phyloP scores from a whole-genome alignment of 352 stramenopile genomes.

The Globisporangium yorkense region DNA sequence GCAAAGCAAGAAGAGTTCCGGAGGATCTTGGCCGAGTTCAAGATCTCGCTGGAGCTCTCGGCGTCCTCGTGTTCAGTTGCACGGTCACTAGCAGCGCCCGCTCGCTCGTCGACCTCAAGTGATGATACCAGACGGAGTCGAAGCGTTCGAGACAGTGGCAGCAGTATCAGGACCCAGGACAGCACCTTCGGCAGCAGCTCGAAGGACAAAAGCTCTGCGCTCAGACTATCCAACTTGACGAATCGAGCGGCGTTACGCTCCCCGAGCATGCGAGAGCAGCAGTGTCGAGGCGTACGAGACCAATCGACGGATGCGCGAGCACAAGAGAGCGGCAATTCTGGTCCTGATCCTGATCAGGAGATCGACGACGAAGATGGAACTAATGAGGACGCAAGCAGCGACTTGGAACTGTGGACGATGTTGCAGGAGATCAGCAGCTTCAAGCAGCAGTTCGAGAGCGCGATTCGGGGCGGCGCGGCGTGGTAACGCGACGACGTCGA shows the following conservation, averaged over 20 bases:
- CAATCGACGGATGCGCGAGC: no score
- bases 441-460: conserved; percentile 16
- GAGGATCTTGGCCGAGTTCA: conserved; percentile 37
- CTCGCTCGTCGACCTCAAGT: background rate
- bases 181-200: background rate
- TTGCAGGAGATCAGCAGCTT: conserved; percentile 21
- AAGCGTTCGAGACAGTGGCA: background rate
- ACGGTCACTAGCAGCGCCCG: no score
- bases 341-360: no score
- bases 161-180: background rate
- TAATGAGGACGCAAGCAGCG: background rate
- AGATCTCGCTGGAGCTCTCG: conserved; percentile 27
- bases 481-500: background rate
- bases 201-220: background rate
- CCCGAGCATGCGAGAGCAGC: no score
- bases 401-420: conserved; percentile 24
- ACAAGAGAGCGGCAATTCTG: no score
- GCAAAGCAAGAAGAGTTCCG: conserved; percentile 38
- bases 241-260: background rate
- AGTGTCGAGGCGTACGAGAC: background rate
- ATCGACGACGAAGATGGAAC: conserved; percentile 3
- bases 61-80: conserved; percentile 2
- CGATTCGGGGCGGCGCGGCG: background rate
- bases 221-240: background rate
- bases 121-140: background rate